Evolutionary conservation across 495 filamentous ascomycete species (phyloP).

Genomic region (Neurospora sp.): DNA sequence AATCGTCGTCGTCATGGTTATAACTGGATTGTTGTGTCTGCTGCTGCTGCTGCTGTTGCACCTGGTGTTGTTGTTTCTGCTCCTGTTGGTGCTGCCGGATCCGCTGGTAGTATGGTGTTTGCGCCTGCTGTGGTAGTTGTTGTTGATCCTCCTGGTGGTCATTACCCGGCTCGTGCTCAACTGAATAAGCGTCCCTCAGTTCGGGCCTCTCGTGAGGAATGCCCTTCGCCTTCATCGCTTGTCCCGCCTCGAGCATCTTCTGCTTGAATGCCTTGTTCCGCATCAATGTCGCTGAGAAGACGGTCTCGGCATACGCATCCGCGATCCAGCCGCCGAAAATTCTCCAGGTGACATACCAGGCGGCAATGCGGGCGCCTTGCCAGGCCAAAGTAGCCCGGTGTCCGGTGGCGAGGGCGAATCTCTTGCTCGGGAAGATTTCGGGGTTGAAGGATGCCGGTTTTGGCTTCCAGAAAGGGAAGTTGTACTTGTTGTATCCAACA

Average conservation of each 20-base stretch:
- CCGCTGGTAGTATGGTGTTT: background rate
- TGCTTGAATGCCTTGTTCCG: constrained; percentile 10
- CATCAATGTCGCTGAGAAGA: background rate
- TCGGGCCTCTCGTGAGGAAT: background rate
- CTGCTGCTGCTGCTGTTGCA: constrained; percentile 2
- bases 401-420: constrained; percentile 1
- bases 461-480: constrained; percentile 18
- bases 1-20: constrained; percentile 17
- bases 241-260: background rate
- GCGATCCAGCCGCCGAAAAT: background rate
- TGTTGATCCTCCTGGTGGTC: constrained; percentile 5
- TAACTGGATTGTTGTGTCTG: background rate
- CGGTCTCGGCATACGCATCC: background rate
- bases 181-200: background rate
- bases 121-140: background rate
- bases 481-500: constrained; percentile 10
- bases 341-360: constrained; percentile 2
- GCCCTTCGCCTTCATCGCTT: background rate
- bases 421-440: constrained; percentile 4
- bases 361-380: constrained; percentile 8
- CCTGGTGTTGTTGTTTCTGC: background rate
- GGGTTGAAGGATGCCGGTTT: constrained; percentile 7
- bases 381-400: constrained; percentile 2
- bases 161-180: background rate
- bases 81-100: background rate